phyloP scores from a whole-genome alignment of 345 rosid genomes.

The Kernera saxatilis region DNA sequence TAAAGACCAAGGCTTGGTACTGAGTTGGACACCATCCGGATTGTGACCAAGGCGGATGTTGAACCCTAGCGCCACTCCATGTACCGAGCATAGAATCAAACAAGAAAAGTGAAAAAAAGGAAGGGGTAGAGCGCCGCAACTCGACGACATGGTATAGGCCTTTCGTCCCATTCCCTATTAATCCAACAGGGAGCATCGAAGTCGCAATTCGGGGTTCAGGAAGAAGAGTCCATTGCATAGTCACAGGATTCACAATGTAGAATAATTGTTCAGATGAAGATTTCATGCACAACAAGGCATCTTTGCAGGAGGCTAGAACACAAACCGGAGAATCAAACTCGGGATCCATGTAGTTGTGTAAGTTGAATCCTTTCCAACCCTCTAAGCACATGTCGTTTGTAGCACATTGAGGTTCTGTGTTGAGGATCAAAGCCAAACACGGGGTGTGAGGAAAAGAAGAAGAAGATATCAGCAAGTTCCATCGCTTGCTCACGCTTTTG shows the following conservation, averaged over 20 bases:
- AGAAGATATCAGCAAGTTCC: not conserved
- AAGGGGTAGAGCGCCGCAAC: not conserved
- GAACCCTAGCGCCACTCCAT: not conserved
- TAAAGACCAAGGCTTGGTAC: not conserved
- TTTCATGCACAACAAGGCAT: not conserved
- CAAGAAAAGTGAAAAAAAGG: not conserved
- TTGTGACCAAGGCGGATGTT: not conserved
- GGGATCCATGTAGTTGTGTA: not conserved
- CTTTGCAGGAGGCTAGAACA: not conserved
- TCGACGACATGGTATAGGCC: not conserved
- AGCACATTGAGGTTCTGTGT: not conserved
- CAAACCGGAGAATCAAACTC: not conserved
- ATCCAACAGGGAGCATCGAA: not conserved
- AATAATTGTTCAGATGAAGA: not conserved
- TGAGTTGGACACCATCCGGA: not conserved
- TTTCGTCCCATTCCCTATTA: not conserved
- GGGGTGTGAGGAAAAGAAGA: not conserved
- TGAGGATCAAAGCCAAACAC: not conserved
- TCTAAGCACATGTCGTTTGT: not conserved
- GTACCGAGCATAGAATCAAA: not conserved
- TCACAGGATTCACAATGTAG: constrained; percentile 7
- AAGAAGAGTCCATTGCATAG: not conserved
- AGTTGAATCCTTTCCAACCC: not conserved
- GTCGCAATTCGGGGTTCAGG: not conserved
- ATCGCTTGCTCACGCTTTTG: constrained; percentile 12